Evolutionary conservation across 116 monocot species (phyloP), one percentile per base, ranked within the genome.

Genomic region (Posidonia oceanica): DNA sequence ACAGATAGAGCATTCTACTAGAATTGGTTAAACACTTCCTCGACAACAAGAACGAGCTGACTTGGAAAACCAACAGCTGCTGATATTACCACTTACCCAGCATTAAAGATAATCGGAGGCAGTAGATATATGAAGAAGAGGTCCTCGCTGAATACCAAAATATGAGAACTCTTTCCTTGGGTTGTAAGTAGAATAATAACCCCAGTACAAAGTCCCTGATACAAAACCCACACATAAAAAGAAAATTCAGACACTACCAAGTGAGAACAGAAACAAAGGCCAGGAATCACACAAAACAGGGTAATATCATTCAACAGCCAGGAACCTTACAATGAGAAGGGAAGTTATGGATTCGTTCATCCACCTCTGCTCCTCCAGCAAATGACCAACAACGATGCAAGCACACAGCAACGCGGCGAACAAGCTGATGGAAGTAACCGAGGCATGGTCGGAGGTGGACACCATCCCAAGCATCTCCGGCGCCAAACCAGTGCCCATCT

Each of bases 341-440:
- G 91, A 85, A 2, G 81, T 85, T 61, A 87, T 91, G 79, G 87
- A 87, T 73, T 91, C 91, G 77, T 91, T 91, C 77, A 85, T 54
- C 85, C 85, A 91, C 38, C 79, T 78, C 57, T 79, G 75, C 71
- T 82, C 85, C 71, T 91, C 87, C 29, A 91, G 85, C 23, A 91
- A 69, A 67, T 91, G 91, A 8, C 91, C 91, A 15, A 87, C 52
- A 23, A 91, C 80, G 39, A 91, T 91, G 77, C 91, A 91, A 51
- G 72, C 75, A 68, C 91, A 91, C 17, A 91, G 80, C 13, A 91
- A 73, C 58, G 77, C 75, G 15, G 81, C 75, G 60, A 87, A 91
- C 21, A 91, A 67, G 64, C 71, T 82, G 77, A 88, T 88, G 63
- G 88, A 79, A 8, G 75, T 80, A 3, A 88, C 82, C 17, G 88